A percentile compares a stretch with the other conserved stretches of the same genome.
These are phyloP conservation scores for Lactifluus subvellereus DNA, from an alignment of 768 basidiomycete species.

Conservation along the genomic window DNA sequence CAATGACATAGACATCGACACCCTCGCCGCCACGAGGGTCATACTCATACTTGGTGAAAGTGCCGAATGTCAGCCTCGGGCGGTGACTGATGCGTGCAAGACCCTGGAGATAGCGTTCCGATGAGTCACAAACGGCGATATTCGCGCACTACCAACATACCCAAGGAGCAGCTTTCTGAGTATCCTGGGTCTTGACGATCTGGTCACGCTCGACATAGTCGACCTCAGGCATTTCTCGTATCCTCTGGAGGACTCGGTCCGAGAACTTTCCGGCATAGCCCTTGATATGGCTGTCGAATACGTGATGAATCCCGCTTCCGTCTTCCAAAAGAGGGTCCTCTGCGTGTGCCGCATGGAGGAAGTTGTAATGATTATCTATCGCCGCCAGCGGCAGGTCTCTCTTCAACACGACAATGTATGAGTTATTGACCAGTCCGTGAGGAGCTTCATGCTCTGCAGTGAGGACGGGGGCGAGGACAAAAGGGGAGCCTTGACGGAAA, in stretches of 20 bases:
- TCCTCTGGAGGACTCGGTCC: conserved; percentile 57
- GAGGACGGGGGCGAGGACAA: conserved; percentile 54
- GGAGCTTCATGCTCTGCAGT: conserved; percentile 47
- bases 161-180: conserved; percentile 79
- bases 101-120: conserved; percentile 51
- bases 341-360: conserved; percentile 60
- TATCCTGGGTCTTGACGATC: conserved; percentile 70
- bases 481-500: conserved; percentile 36
- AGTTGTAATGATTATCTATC: conserved; percentile 72
- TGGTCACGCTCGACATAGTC: conserved; percentile 92
- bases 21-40: conserved; percentile 74
- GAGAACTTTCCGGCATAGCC: conserved; percentile 84
- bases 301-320: conserved; percentile 57
- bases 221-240: conserved; percentile 84
- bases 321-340: conserved; percentile 47
- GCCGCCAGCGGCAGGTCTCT: conserved; percentile 51
- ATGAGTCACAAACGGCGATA: conserved; percentile 16
- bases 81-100: conserved; percentile 94
- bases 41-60: conserved; percentile 80
- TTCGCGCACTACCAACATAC: conserved; percentile 41
- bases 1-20: conserved; percentile 86
- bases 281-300: conserved; percentile 67
- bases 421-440: conserved; percentile 75
- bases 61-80: conserved; percentile 61
- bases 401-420: conserved; percentile 93